Conservation (phyloP, 2,329 filamentous ascomycete species). For the Talaromyces funiculosus region DNA sequence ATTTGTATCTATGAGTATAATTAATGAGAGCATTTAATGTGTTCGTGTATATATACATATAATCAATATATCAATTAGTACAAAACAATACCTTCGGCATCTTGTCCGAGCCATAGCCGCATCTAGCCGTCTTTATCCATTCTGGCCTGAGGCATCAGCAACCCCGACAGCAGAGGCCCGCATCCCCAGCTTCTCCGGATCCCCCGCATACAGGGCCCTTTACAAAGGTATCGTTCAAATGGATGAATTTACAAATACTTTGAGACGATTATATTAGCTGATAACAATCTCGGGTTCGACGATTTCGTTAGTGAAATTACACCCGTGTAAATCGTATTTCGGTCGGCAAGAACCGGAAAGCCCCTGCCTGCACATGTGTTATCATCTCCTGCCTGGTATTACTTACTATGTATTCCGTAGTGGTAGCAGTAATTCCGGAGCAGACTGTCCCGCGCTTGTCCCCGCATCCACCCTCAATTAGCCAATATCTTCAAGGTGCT, state of each 20-base stretch:
- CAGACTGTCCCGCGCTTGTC: slow-evolving; percentile 12
- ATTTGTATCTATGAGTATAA: background rate
- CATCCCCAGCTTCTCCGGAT: background rate
- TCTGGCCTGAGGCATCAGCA: background rate
- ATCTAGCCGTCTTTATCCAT: background rate
- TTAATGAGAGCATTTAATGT: background rate
- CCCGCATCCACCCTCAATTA: background rate
- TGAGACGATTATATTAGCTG: background rate
- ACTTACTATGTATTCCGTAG: background rate
- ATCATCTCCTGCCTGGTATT: background rate
- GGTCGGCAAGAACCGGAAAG: slow-evolving; percentile 12
- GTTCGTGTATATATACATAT: background rate
- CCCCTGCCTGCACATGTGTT: background rate
- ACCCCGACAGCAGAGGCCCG: background rate
- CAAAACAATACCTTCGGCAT: background rate
- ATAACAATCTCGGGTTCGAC: background rate
- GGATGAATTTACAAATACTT: too few relatives aligned
- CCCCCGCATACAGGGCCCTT: background rate
- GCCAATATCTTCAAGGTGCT: background rate
- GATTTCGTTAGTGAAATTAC: too few relatives aligned
- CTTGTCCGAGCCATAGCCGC: background rate
- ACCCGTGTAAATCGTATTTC: background rate
- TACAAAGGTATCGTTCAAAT: too few relatives aligned
- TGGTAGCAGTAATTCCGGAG: slow-evolving; percentile 5
- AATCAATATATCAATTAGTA: too few relatives aligned